Conservation (phyloP, 1,284 basidiomycete species). For the Takashimella koratensis region DNA sequence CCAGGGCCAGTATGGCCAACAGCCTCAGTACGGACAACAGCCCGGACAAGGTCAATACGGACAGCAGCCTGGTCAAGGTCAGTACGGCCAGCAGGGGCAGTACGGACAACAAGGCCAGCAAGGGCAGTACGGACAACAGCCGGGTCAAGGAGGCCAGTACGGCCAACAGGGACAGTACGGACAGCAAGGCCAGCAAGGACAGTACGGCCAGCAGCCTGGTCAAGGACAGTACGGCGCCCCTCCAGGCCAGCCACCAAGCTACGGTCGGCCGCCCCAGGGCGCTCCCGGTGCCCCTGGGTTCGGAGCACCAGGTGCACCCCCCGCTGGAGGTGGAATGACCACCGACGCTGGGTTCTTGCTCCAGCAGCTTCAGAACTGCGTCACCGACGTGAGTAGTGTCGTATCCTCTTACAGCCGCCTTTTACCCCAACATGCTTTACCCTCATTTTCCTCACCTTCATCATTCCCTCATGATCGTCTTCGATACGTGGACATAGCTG, state of each 20-base stretch:
- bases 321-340: constrained; percentile 19
- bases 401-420: too few species aligned
- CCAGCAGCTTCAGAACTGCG: constrained; percentile 42
- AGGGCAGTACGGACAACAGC: constrained; percentile 11
- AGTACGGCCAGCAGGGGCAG: constrained; percentile 17
- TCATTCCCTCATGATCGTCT: too few species aligned
- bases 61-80: constrained; percentile 2
- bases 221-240: constrained; percentile 20
- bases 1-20: constrained; percentile 8
- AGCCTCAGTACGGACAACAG: constrained; percentile 4
- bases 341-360: constrained; percentile 31
- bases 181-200: constrained; percentile 18
- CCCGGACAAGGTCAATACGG: constrained; percentile 1
- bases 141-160: constrained; percentile 10
- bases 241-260: constrained; percentile 12
- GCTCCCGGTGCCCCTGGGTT: constrained; percentile 20
- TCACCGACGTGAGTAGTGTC: constrained; percentile 46
- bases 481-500: too few species aligned
- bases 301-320: constrained; percentile 13
- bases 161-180: constrained; percentile 17
- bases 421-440: too few species aligned
- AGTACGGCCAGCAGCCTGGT: constrained; percentile 34
- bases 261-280: constrained; percentile 19
- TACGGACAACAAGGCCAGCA: constrained; percentile 10
- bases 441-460: background rate